Conservation (phyloP, 805 yeast species). For the Clavispora asparagi region DNA sequence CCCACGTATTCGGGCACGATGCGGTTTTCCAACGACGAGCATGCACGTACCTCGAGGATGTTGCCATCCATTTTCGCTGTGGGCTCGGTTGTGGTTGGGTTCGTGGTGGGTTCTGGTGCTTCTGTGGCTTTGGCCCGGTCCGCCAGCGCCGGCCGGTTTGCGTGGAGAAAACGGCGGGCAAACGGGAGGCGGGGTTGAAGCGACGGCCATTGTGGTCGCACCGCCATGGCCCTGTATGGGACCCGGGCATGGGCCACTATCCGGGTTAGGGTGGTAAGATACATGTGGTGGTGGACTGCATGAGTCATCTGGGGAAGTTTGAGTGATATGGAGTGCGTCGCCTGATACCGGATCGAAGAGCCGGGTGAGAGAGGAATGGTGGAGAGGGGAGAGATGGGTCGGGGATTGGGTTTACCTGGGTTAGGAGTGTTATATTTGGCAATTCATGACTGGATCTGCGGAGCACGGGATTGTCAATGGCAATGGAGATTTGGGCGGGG, state of each 20-base stretch:
- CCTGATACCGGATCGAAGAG: neutral
- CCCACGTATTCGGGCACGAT: constrained; percentile 47
- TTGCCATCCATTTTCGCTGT: neutral
- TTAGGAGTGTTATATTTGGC: no score
- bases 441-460: no score
- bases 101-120: no score
- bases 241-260: neutral
- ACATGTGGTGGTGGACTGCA: constrained; percentile 1
- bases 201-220: neutral
- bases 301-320: neutral
- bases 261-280: neutral
- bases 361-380: no score
- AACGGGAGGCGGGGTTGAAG: neutral
- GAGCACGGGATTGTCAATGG: no score
- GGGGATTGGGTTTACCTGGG: no score
- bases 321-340: neutral
- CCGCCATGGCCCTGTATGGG: neutral
- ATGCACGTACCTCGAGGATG: constrained; percentile 2
- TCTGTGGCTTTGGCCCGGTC: no score
- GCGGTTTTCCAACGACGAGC: constrained; percentile 8
- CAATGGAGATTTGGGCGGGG: no score
- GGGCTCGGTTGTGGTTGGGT: neutral
- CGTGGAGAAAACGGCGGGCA: neutral
- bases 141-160: no score
- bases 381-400: no score